Evolutionary conservation across 2,329 filamentous ascomycete genomes (phyloP).

Genomic region (Leptographium wingfieldii): DNA sequence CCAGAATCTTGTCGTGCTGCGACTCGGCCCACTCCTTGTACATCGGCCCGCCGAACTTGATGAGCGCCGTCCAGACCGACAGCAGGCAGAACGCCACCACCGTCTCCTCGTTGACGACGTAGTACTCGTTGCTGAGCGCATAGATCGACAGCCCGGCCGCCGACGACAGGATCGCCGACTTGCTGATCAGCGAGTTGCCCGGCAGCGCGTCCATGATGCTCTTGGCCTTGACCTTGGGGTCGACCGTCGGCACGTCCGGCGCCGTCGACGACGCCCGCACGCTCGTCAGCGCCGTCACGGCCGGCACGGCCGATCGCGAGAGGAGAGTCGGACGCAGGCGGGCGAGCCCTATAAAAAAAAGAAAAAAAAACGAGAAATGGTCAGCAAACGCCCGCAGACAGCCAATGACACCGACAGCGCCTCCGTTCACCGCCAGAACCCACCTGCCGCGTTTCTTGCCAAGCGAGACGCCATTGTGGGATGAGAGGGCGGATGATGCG

Average conservation of each 20-base stretch:
- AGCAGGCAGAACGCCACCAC: slow-evolving; percentile 87
- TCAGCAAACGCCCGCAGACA: not conserved
- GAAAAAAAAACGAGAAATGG: not conserved
- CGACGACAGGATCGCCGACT: slow-evolving; percentile 93
- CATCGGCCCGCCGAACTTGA: slow-evolving; percentile 84
- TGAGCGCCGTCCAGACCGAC: slow-evolving; percentile 82
- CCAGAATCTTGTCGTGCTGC: slow-evolving; percentile 85
- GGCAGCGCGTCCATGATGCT: slow-evolving; percentile 88
- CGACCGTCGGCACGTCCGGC: slow-evolving; percentile 68
- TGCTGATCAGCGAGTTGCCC: slow-evolving; percentile 83
- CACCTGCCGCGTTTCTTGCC: slow-evolving; percentile 90
- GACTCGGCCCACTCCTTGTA: slow-evolving; percentile 87
- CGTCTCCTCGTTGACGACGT: slow-evolving; percentile 98
- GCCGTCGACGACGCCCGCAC: slow-evolving; percentile 53
- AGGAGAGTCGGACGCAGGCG: slow-evolving; percentile 10
- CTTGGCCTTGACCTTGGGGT: slow-evolving; percentile 94
- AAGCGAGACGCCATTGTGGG: slow-evolving; percentile 94
- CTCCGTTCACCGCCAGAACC: slow-evolving; percentile 26
- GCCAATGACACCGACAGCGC: not conserved
- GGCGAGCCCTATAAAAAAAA: slow-evolving; percentile 8
- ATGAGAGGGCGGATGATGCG: slow-evolving; percentile 34
- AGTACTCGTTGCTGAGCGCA: slow-evolving; percentile 98
- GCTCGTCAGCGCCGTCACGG: slow-evolving; percentile 51
- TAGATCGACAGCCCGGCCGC: slow-evolving; percentile 82
- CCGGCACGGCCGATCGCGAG: slow-evolving; percentile 7